Base-by-base conservation (phyloP, 2,329 filamentous ascomycete genomes). In the Ophiostoma perfectum region DNA sequence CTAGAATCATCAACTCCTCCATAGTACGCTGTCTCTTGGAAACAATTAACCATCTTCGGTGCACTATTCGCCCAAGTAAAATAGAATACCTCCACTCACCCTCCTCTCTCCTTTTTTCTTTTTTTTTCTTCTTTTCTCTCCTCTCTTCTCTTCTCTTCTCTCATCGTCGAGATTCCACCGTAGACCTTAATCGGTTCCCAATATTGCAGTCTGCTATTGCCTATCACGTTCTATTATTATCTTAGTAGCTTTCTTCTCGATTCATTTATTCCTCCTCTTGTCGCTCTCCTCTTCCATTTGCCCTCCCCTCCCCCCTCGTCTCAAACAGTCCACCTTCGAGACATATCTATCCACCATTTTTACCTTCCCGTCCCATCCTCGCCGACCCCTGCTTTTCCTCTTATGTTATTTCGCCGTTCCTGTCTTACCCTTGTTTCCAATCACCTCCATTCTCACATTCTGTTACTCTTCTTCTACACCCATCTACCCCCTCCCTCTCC, bases 401-500 rank as follows among this genome's bases (percentile, higher is more conserved):
- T 64, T 27, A 52, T 16, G 45, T 42, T 49, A 44, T 66, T 18
- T 55, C 49, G 49, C 49, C 49, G 49, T 55, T 55, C 55, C 38
- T 52, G 52, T 58, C 14, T 63, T 55, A 44, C 18, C 55, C n/a
- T n/a, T 36, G 39, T 64, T 66, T 12, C 39, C 45, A 47, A 55
- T 67, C 66, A 41, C 12, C 60, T 63, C 62, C 67, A 44, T 64
- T 67, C 55, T 55, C 49, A n/a, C 11, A 44, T 64, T 55, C 49
- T 65, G 62, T 39, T 18, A 60, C 42, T 41, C 44, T 18, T 41
- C 62, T 60, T 66, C 38, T 38, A 60, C 38, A 36, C 47, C 55
- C 42, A 9, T 67, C 66, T 52, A 65, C 27, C 60, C 49, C 42
- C 67, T 55, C 66, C 69, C 65, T 69, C 71, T 69, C 73, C 72